Base-by-base conservation (phyloP, 371 early-diverging fungal genomes). In the Fennellomyces sp. region DNA sequence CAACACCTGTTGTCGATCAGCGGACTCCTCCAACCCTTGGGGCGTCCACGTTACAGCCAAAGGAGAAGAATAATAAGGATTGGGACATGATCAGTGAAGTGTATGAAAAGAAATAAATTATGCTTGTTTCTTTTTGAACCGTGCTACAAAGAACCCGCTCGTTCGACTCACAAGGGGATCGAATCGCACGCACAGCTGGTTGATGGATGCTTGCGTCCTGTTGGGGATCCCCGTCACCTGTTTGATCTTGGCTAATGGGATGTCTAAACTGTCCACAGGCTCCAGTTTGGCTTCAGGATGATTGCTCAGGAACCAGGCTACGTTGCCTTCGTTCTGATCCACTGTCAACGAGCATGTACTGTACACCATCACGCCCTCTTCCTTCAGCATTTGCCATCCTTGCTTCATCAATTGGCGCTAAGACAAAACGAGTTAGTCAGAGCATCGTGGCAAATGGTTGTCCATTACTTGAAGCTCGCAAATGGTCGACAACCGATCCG, bases 331-430 rank as follows among this genome's bases (percentile, higher is more conserved):
- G 61, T 96, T 95, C 66, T 96, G 95, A 7, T 77, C 75, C 3
- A 82, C 68, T 0, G 93, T 85, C 19, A 96, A 69, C 1, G 89
- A 89, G 66, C 95, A 95, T 0, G 94, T 95, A 61, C 91, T 91
- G 70, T 96, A 97, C 4, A 96, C 90, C 68, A 95, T 72, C 2
- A 88, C 73, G 0, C 96, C 96, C 13, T 87, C 88, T 3, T 26
- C 17, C 28, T 56, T 56, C 28, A 63, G 52, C 63, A 63, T 63
- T 2, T 21, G 38, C 57, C 63, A 63, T n/a, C 57, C 63, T 39
- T 63, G 57, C 5, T 50, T 51, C 57, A 63, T 56, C 17, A 96
- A 71, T 23, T 74, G 60, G 2, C 87, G 74, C 71, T 94, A 81
- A 13, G 76, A 39, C 13, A 39, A 17, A 38, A 6, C 64, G n/a